These are phyloP conservation scores for Terfezia boudieri DNA, from an alignment of 495 filamentous ascomycete species.

Conservation along the genomic window DNA sequence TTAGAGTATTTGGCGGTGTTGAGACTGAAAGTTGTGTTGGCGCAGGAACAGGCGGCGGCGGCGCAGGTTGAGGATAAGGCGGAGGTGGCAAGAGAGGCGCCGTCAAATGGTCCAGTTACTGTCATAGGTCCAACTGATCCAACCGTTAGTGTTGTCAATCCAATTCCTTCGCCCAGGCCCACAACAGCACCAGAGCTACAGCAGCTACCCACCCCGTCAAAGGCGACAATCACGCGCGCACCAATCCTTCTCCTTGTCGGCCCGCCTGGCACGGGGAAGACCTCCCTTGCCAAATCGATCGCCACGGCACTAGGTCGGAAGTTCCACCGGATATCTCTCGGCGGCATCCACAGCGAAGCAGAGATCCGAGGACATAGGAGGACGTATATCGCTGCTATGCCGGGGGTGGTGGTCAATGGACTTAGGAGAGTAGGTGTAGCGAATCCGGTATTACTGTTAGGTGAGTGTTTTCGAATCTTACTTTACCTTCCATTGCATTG, in stretches of 20 bases:
- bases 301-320: constrained; percentile 80
- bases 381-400: constrained; percentile 98
- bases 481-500: not conserved
- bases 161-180: constrained; percentile 7
- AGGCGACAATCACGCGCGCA: constrained; percentile 13
- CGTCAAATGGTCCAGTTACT: not conserved
- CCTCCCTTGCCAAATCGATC: constrained; percentile 79
- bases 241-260: constrained; percentile 88
- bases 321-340: constrained; percentile 93
- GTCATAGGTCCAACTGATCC: not conserved
- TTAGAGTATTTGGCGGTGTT: constrained; percentile 92
- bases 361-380: constrained; percentile 90
- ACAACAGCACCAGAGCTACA: not conserved
- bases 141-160: not conserved
- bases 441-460: constrained; percentile 83
- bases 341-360: constrained; percentile 87
- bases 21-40: constrained; percentile 75
- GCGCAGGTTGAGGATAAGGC: constrained; percentile 37
- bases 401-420: constrained; percentile 80
- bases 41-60: constrained; percentile 53
- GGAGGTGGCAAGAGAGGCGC: no score
- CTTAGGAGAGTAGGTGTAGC: constrained; percentile 89
- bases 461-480: constrained; percentile 9
- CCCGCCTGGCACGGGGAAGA: constrained; percentile 92
- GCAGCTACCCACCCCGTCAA: not conserved